phyloP scores from a whole-genome alignment of 352 stramenopile species.

The Phytophthora tubulina region DNA sequence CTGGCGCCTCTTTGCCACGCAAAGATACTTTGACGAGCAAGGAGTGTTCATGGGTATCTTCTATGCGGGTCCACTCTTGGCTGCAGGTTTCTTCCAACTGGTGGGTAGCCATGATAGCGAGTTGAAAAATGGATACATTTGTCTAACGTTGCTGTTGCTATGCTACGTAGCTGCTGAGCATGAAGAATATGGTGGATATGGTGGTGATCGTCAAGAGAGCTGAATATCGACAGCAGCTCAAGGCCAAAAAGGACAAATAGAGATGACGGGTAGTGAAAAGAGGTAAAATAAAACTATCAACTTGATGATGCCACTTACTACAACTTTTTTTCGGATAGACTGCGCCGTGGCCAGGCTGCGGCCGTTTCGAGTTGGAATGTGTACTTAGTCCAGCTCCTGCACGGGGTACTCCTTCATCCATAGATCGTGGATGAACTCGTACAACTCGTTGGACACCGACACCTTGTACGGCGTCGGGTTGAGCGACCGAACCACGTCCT shows the following conservation, averaged over 20 bases:
- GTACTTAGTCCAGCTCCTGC: slow-evolving; percentile 76
- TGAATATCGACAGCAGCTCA: slow-evolving; percentile 65
- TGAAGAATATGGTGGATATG: slow-evolving; percentile 86
- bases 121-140: slow-evolving; percentile 7
- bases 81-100: slow-evolving; percentile 82
- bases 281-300: slow-evolving; percentile 33
- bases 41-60: slow-evolving; percentile 90
- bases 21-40: slow-evolving; percentile 85
- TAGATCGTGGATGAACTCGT: slow-evolving; percentile 96
- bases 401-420: slow-evolving; percentile 95
- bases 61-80: slow-evolving; percentile 78
- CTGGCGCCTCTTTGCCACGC: slow-evolving; percentile 74
- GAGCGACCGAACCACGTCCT: slow-evolving; percentile 95
- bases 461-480: slow-evolving; percentile 98
- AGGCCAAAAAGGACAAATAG: slow-evolving; percentile 63
- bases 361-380: background rate
- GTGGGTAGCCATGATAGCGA: slow-evolving; percentile 34
- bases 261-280: background rate
- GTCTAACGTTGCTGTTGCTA: slow-evolving; percentile 6
- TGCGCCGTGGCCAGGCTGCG: slow-evolving; percentile 1
- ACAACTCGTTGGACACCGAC: slow-evolving; percentile 87
- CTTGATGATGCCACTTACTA: slow-evolving; percentile 40
- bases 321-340: slow-evolving; percentile 22
- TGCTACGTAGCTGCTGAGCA: slow-evolving; percentile 64
- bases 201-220: slow-evolving; percentile 82